phyloP scores from a whole-genome alignment of 2,329 filamentous ascomycete species.

The Chrysosporium keratinophilum region DNA sequence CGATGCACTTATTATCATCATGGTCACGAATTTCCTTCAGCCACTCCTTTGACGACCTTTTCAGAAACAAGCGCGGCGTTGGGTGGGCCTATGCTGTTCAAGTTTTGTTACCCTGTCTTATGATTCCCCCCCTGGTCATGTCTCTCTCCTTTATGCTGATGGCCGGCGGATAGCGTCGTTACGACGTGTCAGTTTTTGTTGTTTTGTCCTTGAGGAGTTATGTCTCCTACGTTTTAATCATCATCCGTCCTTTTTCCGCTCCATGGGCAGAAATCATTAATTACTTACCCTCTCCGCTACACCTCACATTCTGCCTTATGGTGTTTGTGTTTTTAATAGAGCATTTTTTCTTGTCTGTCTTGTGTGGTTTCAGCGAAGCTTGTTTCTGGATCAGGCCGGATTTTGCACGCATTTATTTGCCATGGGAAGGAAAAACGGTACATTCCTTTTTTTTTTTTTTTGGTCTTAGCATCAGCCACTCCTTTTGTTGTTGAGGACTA shows the following conservation, averaged over 20 bases:
- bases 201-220: background rate
- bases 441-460: slow-evolving; percentile 12
- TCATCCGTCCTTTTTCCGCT: background rate
- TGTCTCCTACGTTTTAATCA: background rate
- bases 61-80: slow-evolving; percentile 20
- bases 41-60: slow-evolving; percentile 25
- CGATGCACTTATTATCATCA: slow-evolving; percentile 15
- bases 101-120: slow-evolving; percentile 2
- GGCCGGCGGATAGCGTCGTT: slow-evolving; percentile 1
- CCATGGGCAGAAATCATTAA: slow-evolving; percentile 4
- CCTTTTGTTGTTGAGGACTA: too few relatives aligned
- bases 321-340: slow-evolving; percentile 7
- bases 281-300: background rate
- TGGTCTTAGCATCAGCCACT: slow-evolving; percentile 16
- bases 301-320: background rate
- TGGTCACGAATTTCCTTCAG: slow-evolving; percentile 23
- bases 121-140: slow-evolving; percentile 15
- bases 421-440: slow-evolving; percentile 8
- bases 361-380: slow-evolving; percentile 12
- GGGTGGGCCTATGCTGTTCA: background rate
- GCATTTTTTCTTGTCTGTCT: background rate
- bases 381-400: slow-evolving; percentile 16
- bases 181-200: background rate
- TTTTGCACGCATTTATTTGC: slow-evolving; percentile 13
- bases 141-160: slow-evolving; percentile 13